phyloP scores from a whole-genome alignment of 305 asterid species.

The Salvia sclarea region DNA sequence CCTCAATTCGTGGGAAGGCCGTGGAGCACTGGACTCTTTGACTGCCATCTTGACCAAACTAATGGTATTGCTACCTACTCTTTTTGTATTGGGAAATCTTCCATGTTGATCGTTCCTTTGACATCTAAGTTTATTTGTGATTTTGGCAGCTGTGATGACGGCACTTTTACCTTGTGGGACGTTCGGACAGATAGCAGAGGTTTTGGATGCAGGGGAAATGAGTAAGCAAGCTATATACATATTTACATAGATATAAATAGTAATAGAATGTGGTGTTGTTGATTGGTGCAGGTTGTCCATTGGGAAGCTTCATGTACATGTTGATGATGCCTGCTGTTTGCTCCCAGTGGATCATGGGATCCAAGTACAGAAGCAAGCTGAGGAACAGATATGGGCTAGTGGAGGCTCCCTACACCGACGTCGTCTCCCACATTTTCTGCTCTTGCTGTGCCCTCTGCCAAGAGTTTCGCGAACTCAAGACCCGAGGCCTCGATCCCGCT shows the following conservation, averaged over 20 bases:
- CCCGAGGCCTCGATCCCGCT: conserved; percentile 45
- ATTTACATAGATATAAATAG: neutral
- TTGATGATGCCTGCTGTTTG: conserved; percentile 45
- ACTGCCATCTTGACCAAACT: conserved; percentile 35
- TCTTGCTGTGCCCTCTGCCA: conserved; percentile 55
- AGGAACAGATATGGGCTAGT: conserved; percentile 46
- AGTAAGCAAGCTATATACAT: conserved; percentile 26
- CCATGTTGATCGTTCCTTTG: no score
- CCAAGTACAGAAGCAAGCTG: conserved; percentile 45
- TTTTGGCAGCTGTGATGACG: conserved; percentile 37
- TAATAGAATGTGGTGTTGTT: no score
- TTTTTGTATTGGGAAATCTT: no score
- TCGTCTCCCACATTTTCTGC: conserved; percentile 45
- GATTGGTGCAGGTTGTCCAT: conserved; percentile 39
- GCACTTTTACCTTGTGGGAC: conserved; percentile 34
- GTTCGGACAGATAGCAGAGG: conserved; percentile 44
- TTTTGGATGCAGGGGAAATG: conserved; percentile 43
- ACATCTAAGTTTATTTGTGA: no score
- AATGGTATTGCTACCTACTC: conserved; percentile 34
- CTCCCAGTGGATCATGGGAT: conserved; percentile 44
- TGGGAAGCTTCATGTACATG: conserved; percentile 43
- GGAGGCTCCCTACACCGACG: conserved; percentile 56
- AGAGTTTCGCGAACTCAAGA: conserved; percentile 53
- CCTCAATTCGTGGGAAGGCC: conserved; percentile 25
- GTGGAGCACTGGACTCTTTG: conserved; percentile 29